Base-by-base conservation (phyloP, 2,329 filamentous ascomycete genomes). In the Aureobasidium sp. region DNA sequence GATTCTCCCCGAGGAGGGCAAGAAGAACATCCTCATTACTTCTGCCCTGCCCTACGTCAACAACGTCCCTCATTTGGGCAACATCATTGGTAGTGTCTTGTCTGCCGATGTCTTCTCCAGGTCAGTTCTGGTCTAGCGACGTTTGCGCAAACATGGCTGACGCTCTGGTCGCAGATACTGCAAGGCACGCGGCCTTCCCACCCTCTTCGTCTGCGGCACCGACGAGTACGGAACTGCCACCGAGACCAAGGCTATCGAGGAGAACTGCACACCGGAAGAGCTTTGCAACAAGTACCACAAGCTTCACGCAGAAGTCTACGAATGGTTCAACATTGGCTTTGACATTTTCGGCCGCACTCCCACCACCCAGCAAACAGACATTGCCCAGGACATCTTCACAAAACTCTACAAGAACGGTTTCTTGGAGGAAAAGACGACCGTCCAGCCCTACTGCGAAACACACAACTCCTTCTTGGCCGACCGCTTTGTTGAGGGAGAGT, bases 191-290 rank as follows among this genome's bases (percentile, higher is more conserved):
- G 89, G 87, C 62, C 83, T 87, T 71, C 89, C 86, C 67, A 95
- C 91, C 1, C 82, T 96, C 56, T 96, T 86, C 74, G 82, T 96
- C 68, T 96, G 92, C 75, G 91, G 91, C 62, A 90, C 87, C 57
- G 93, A 97, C 78, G 90, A 97, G 77, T 97, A 97, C 75, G 93
- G 93, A 63, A 97, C 93, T 14, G 92, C 93, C 25, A 96, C 92
- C 36, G 93, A 97, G 77, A 96, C 93, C 29, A 96, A 96, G 79
- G 93, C 93, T 5, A 84, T 97, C 44, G 91, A 96, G 74, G 91
- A 94, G 73, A 87, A 88, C 15, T 80, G 91, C 66, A 91, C 87
- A 14, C 91, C 93, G 25, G 82, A 89, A 70, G 84, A 92, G 72
- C 85, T 97, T 14, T 97, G 93, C 79, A 85, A 89, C 76, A 95